These are phyloP conservation scores for Colletotrichum liaoningense DNA, from an alignment of 2,329 filamentous ascomycete genomes.

Conservation along the genomic window DNA sequence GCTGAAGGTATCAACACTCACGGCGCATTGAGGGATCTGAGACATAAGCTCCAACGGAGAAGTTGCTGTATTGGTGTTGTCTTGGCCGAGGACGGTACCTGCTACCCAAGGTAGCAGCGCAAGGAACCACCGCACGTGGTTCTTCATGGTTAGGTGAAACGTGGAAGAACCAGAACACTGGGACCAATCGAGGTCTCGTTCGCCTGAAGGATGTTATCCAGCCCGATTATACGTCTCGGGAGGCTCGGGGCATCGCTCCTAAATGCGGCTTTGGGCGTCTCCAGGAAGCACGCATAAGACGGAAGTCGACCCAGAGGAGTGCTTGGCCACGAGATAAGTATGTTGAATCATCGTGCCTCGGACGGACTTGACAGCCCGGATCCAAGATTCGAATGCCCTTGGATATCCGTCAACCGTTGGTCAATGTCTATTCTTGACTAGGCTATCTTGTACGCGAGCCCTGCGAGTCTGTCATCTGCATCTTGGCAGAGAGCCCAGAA, in stretches of 20 bases:
- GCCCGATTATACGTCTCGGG: background rate
- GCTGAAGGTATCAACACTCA: background rate
- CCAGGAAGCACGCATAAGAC: background rate
- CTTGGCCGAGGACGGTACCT: conserved; percentile 4
- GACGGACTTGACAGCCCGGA: background rate
- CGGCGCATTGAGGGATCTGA: conserved; percentile 20
- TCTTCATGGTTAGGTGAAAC: conserved; percentile 20
- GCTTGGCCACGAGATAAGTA: conserved; percentile 13
- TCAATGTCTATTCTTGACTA: conserved; percentile 3
- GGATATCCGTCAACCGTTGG: background rate
- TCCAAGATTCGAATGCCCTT: conserved; percentile 7
- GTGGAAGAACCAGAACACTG: background rate
- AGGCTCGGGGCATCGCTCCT: conserved; percentile 16
- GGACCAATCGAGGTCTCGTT: background rate
- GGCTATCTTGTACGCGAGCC: background rate
- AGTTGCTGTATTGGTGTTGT: background rate
- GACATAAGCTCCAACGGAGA: conserved; percentile 14
- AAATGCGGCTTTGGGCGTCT: conserved; percentile 1
- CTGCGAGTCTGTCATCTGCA: background rate
- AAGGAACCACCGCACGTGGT: conserved; percentile 3
- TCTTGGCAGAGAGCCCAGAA: conserved; percentile 12
- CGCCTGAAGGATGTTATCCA: background rate
- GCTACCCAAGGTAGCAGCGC: conserved; percentile 20
- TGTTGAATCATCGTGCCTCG: background rate
- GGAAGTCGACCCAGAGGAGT: background rate